Evolutionary conservation across 208 protist species (phyloP).

Genomic region (Leptomonas pyrrhocoris): DNA sequence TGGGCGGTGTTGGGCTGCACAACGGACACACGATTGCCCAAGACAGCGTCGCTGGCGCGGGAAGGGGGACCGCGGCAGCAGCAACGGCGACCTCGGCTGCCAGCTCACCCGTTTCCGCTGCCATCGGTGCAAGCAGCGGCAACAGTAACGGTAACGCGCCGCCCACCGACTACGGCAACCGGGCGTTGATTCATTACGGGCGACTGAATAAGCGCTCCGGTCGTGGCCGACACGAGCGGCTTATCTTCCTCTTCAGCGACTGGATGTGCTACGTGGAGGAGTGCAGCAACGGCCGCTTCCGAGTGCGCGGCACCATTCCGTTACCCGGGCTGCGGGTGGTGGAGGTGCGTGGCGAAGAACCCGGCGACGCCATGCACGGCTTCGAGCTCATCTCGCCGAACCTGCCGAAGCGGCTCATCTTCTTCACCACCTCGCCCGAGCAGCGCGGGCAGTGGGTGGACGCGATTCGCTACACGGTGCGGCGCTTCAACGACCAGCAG

Average conservation of each 20-base stretch:
- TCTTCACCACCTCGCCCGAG: slow-evolving; percentile 69
- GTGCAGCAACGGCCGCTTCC: slow-evolving; percentile 60
- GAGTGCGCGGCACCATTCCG: slow-evolving; percentile 66
- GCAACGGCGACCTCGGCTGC: not conserved
- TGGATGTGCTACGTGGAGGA: slow-evolving; percentile 86
- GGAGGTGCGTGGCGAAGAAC: slow-evolving; percentile 40
- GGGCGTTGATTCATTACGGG: slow-evolving; percentile 75
- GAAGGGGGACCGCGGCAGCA: not conserved
- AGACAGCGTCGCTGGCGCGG: slow-evolving; percentile 6
- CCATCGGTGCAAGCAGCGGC: slow-evolving; percentile 15
- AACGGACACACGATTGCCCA: slow-evolving; percentile 15
- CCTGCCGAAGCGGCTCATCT: slow-evolving; percentile 52
- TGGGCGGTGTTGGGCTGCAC: not conserved
- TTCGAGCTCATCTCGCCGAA: slow-evolving; percentile 54
- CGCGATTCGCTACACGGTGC: slow-evolving; percentile 59
- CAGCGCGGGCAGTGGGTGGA: slow-evolving; percentile 83
- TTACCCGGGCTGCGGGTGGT: slow-evolving; percentile 56
- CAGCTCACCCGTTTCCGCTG: not conserved
- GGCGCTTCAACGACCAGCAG: slow-evolving; percentile 26
- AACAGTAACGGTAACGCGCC: not conserved
- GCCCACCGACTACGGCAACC: slow-evolving; percentile 23
- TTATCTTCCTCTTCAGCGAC: slow-evolving; percentile 86
- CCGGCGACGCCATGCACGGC: slow-evolving; percentile 36
- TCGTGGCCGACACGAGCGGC: slow-evolving; percentile 70
- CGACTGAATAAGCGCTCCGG: slow-evolving; percentile 65